A percentile compares a stretch with the other conserved stretches of the same genome.
Conservation (phyloP, 805 yeast species). For the Candida peoriensis region DNA sequence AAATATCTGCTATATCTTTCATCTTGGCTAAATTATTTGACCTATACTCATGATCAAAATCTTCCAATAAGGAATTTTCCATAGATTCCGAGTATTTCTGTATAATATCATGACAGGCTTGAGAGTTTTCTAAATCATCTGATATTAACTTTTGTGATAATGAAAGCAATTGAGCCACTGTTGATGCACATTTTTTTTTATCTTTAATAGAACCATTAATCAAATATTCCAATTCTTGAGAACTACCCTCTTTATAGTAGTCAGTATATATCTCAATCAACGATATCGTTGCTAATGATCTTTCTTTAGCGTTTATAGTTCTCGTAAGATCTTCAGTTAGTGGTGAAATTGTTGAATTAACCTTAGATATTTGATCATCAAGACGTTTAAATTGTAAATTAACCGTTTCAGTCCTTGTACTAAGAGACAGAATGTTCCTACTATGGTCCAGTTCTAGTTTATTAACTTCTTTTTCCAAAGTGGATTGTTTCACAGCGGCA, state of each 20-base stretch:
- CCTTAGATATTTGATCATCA: conserved; percentile 49
- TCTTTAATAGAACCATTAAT: conserved; percentile 49
- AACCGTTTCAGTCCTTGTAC: conserved; percentile 41
- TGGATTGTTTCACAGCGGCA: conserved; percentile 43
- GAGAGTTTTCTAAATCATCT: conserved; percentile 42
- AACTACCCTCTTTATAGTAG: conserved; percentile 46
- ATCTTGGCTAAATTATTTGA: conserved; percentile 63
- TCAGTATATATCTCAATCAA: conserved; percentile 73
- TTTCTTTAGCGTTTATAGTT: conserved; percentile 67
- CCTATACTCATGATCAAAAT: conserved; percentile 71
- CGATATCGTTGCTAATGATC: conserved; percentile 66
- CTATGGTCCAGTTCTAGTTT: conserved; percentile 64
- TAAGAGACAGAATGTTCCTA: conserved; percentile 53
- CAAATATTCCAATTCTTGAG: conserved; percentile 53
- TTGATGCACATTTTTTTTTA: conserved; percentile 61
- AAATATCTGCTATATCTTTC: conserved; percentile 69
- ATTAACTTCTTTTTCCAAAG: conserved; percentile 53
- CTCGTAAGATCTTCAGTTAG: conserved; percentile 63
- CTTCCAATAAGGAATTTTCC: conserved; percentile 65
- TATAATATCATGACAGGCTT: conserved; percentile 35
- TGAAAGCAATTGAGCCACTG: conserved; percentile 58
- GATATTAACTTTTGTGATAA: conserved; percentile 62
- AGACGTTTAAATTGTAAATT: conserved; percentile 44
- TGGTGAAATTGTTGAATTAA: conserved; percentile 59
- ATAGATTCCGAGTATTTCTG: conserved; percentile 70